Conservation (phyloP, 441 rosid genomes). For the Adansonia madagascariensis region DNA sequence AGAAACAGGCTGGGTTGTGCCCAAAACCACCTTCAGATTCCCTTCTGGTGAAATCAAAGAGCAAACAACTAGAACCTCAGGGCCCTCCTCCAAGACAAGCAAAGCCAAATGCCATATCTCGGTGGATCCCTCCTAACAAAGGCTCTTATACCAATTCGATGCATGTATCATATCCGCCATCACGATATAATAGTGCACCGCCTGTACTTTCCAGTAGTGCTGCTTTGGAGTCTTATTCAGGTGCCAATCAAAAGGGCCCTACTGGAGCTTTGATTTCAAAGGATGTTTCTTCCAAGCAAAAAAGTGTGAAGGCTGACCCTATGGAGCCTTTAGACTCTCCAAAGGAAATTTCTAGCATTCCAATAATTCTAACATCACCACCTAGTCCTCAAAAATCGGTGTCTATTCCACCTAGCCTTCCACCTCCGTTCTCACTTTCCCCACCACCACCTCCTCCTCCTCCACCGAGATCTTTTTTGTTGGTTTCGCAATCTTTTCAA, state of each 20-base stretch:
- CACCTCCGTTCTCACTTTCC: constrained; percentile 34
- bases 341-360: constrained; percentile 44
- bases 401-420: constrained; percentile 38
- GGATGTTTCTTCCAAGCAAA: constrained; percentile 36
- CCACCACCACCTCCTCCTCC: constrained; percentile 39
- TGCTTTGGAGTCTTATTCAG: constrained; percentile 49
- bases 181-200: constrained; percentile 78
- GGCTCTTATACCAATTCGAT: constrained; percentile 75
- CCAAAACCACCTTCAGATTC: constrained; percentile 57
- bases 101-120: constrained; percentile 70
- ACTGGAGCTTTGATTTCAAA: constrained; percentile 45
- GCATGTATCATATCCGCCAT: constrained; percentile 80
- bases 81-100: constrained; percentile 59
- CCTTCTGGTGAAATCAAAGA: constrained; percentile 51
- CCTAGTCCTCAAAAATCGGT: constrained; percentile 35
- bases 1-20: constrained; percentile 46
- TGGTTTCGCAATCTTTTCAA: constrained; percentile 18
- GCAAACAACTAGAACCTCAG: constrained; percentile 60
- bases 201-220: constrained; percentile 55
- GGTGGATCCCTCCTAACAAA: constrained; percentile 89
- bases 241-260: constrained; percentile 43
- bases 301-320: constrained; percentile 33
- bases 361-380: constrained; percentile 38
- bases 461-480: constrained; percentile 19
- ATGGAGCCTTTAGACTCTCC: constrained; percentile 41